Conservation (phyloP, 306 rosid species). For the Vachellia pachyceras region DNA sequence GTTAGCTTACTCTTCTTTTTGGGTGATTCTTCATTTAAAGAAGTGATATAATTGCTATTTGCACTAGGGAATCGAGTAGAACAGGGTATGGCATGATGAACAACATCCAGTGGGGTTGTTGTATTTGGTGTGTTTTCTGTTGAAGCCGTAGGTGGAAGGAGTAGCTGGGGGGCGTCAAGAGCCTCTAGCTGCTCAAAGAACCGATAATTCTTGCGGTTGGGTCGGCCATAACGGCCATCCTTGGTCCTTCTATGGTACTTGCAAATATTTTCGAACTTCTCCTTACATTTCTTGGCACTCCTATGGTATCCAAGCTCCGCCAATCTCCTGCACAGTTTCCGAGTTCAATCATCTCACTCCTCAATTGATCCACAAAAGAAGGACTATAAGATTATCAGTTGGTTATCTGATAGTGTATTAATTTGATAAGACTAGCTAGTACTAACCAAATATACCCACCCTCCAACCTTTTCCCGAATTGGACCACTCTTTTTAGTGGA, state of each 20-base stretch:
- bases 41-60: slow-evolving; percentile 44
- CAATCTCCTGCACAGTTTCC: slow-evolving; percentile 64
- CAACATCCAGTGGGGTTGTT: slow-evolving; percentile 26
- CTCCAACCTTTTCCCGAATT: neutral
- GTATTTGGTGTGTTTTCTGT: slow-evolving; percentile 29
- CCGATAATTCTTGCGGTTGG: slow-evolving; percentile 62
- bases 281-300: slow-evolving; percentile 78
- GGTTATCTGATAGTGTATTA: neutral
- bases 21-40: slow-evolving; percentile 49
- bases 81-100: slow-evolving; percentile 59
- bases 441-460: neutral
- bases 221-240: slow-evolving; percentile 55
- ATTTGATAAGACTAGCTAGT: neutral
- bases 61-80: slow-evolving; percentile 52
- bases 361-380: neutral
- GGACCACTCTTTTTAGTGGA: neutral
- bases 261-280: slow-evolving; percentile 83
- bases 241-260: slow-evolving; percentile 82
- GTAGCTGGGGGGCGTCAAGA: neutral
- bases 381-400: neutral
- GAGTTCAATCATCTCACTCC: slow-evolving; percentile 30
- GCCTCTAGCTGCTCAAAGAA: slow-evolving; percentile 82
- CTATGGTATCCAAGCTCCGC: slow-evolving; percentile 71
- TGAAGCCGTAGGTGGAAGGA: neutral
- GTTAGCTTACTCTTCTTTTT: slow-evolving; percentile 60